Conservation (phyloP, 2,329 filamentous ascomycete species). For the Lecanicillium sp. region DNA sequence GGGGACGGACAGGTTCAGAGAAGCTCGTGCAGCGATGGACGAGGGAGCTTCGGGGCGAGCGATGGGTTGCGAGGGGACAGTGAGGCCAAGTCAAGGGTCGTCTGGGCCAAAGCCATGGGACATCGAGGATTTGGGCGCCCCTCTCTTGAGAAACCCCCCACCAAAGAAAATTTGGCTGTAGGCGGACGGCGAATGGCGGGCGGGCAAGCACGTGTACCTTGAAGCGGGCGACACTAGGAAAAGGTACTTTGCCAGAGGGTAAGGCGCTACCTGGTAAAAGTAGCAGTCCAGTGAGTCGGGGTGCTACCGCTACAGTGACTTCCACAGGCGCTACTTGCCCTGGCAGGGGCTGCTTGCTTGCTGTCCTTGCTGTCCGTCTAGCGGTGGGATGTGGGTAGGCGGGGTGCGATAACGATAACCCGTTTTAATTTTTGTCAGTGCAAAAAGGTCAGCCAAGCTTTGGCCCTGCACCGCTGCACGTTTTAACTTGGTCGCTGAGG, state of each 20-base stretch:
- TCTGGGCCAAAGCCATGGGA: slow-evolving; percentile 1
- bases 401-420: slow-evolving; percentile 37
- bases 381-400: slow-evolving; percentile 19
- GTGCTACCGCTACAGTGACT: background rate
- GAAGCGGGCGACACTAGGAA: background rate
- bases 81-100: slow-evolving; percentile 2
- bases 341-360: too few species aligned
- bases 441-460: background rate
- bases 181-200: slow-evolving; percentile 1
- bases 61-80: background rate
- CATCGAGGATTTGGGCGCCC: slow-evolving; percentile 10
- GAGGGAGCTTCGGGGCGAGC: background rate
- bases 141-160: slow-evolving; percentile 10
- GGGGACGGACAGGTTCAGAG: background rate
- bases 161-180: slow-evolving; percentile 13
- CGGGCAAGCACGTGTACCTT: background rate
- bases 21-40: background rate
- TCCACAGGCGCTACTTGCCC: background rate
- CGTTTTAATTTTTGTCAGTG: slow-evolving; percentile 16
- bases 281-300: too few species aligned
- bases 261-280: too few species aligned
- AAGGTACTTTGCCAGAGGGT: too few species aligned
- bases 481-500: too few species aligned
- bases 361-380: too few species aligned
- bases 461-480: background rate